Evolutionary conservation across 805 yeast genomes (phyloP).

Genomic region (Cyberlindnera japonica): DNA sequence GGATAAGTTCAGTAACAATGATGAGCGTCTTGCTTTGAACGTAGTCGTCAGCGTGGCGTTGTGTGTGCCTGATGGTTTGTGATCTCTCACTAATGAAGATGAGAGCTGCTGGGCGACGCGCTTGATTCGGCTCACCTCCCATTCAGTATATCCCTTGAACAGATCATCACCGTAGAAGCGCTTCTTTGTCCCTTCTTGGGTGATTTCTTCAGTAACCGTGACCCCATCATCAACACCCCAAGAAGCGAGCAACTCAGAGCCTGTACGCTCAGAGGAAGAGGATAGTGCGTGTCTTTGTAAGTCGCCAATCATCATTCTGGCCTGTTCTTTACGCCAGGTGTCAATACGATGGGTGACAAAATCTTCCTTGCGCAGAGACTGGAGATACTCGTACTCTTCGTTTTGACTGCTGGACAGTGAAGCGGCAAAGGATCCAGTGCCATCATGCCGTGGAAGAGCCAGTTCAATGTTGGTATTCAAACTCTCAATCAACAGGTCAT

Average conservation of each 20-base stretch:
- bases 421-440: constrained; percentile 15
- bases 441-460: constrained; percentile 19
- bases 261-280: constrained; percentile 6
- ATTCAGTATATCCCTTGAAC: constrained; percentile 17
- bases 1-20: constrained; percentile 21
- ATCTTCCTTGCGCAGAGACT: constrained; percentile 18
- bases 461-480: constrained; percentile 17
- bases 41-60: neutral
- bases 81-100: constrained; percentile 22
- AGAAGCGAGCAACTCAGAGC: constrained; percentile 28
- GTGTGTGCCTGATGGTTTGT: constrained; percentile 1
- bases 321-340: constrained; percentile 29
- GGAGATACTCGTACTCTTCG: constrained; percentile 6
- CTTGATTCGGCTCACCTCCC: constrained; percentile 26
- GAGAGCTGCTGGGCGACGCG: constrained; percentile 25
- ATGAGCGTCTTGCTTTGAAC: constrained; percentile 16
- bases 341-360: constrained; percentile 26
- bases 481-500: constrained; percentile 27
- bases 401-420: neutral
- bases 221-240: constrained; percentile 33
- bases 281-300: constrained; percentile 17
- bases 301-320: constrained; percentile 21
- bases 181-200: constrained; percentile 6
- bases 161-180: constrained; percentile 29
- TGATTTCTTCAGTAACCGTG: constrained; percentile 8